Conservation (phyloP, 2,329 filamentous ascomycete species). For the Clarireedia monteithiana region DNA sequence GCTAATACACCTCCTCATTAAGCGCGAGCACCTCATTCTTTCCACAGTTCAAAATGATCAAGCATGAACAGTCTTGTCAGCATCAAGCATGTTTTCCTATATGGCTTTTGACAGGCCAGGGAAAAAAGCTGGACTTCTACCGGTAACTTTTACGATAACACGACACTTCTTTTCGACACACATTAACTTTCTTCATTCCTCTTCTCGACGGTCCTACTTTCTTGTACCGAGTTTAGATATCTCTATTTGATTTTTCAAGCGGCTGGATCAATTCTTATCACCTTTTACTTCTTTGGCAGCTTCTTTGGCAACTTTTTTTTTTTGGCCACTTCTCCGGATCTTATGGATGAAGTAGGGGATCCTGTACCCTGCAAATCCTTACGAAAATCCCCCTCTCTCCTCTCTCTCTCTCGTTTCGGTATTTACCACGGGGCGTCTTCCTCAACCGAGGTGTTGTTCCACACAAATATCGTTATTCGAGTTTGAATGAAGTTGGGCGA, state of each 20-base stretch:
- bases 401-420: not conserved
- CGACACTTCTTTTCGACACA: not conserved
- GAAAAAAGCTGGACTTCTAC: slow-evolving; percentile 2
- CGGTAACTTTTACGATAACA: slow-evolving; percentile 1
- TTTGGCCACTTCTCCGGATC: not conserved
- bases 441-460: not conserved
- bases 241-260: too few relatives aligned
- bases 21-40: not conserved
- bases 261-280: too few relatives aligned
- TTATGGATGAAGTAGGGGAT: not conserved
- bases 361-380: not conserved
- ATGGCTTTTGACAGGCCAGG: not conserved
- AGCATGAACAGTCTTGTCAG: too few relatives aligned
- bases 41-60: too few relatives aligned
- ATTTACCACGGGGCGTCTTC: not conserved
- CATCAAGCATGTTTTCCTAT: too few relatives aligned
- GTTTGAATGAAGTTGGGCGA: not conserved
- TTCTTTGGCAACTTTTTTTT: too few relatives aligned
- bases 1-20: slow-evolving; percentile 27
- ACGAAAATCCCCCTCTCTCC: not conserved
- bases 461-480: not conserved
- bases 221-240: not conserved
- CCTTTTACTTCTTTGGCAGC: too few relatives aligned
- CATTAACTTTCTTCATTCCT: slow-evolving; percentile 1
- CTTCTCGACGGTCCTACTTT: not conserved